Base-by-base conservation (phyloP, 805 yeast genomes). In the Cyberlindnera maritima region DNA sequence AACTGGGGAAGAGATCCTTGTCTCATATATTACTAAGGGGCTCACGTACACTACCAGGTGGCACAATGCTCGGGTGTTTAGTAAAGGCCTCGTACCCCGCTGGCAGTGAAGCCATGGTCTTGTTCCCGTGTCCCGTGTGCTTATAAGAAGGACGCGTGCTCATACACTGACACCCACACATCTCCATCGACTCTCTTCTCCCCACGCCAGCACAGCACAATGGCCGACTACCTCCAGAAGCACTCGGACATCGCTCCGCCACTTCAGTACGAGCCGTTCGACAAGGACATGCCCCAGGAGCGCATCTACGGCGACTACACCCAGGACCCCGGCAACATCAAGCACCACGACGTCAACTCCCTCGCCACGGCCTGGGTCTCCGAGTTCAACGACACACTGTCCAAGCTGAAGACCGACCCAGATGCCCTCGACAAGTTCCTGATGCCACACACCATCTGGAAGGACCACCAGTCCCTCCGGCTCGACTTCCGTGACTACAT, bases 391-490 rank as follows among this genome's bases (percentile, higher is more conserved):
- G 40, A 46, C 4, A 49, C 61, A 7, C 36, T 67, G 13, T 29
- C 48, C 3, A 23, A 39, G 2, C 40, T 49, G 9, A 46, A 48
- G 31, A 34, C 47, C 17, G 43, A 47, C 5, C 55, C 56, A 15
- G 36, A 45, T 9, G 48, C 39, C 17, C 40, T 65, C 40, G 63
- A 57, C 36, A 47, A 56, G 43, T 53, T 65, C 23, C 43, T 67
- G 19, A 35, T 57, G 21, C 55, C 61, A 9, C 65, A 66, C 47
- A 56, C 64, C 1, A 48, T 62, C 32, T 69, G 74, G 75, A 66
- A 65, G 49, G 75, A 70, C 49, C 72, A 69, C 48, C 53, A 68
- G 31, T 52, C 63, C 15, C 54, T 69, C 25, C 55, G 60, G 19
- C 58, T 65, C 61, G 70, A 70, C 37, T 50, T 66, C 29, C 65